Conservation (phyloP, 305 asterid genomes). For the Fraxinus paxiana region DNA sequence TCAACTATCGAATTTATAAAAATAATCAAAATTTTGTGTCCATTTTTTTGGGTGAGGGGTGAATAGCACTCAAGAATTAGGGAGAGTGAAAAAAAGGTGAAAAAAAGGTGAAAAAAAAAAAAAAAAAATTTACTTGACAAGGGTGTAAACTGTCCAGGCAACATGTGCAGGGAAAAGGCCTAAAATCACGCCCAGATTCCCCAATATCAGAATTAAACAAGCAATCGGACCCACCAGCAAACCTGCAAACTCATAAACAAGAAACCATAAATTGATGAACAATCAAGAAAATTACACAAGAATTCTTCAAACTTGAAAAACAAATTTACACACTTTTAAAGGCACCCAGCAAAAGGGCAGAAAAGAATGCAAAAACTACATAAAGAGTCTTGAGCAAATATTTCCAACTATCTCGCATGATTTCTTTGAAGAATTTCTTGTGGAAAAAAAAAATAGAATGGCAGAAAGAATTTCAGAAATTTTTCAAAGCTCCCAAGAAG, state of each 20-base stretch:
- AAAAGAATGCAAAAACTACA: constrained; percentile 63
- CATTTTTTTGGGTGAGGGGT: neutral
- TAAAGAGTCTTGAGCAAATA: constrained; percentile 49
- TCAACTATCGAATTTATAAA: neutral
- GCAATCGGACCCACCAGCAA: constrained; percentile 77
- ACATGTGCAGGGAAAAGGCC: constrained; percentile 85
- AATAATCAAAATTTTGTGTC: neutral
- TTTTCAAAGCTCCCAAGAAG: constrained; percentile 8
- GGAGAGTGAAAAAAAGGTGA: neutral
- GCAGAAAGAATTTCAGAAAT: neutral
- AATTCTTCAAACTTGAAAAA: constrained; percentile 15
- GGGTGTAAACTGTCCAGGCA: constrained; percentile 77
- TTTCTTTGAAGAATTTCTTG: constrained; percentile 1
- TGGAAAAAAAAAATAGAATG: constrained; percentile 19
- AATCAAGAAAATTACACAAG: neutral
- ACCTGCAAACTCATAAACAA: constrained; percentile 47
- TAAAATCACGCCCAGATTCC: constrained; percentile 77
- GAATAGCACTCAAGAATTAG: neutral
- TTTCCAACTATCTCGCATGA: constrained; percentile 37
- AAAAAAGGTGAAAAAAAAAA: neutral
- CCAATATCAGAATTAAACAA: constrained; percentile 54
- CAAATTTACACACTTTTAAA: constrained; percentile 56
- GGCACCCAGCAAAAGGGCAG: constrained; percentile 67
- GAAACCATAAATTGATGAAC: neutral
- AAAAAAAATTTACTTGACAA: constrained; percentile 63